Evolutionary conservation across 1,284 basidiomycete species (phyloP), one percentile per base, ranked within the genome.

Genomic region (Pholiota adiposa): DNA sequence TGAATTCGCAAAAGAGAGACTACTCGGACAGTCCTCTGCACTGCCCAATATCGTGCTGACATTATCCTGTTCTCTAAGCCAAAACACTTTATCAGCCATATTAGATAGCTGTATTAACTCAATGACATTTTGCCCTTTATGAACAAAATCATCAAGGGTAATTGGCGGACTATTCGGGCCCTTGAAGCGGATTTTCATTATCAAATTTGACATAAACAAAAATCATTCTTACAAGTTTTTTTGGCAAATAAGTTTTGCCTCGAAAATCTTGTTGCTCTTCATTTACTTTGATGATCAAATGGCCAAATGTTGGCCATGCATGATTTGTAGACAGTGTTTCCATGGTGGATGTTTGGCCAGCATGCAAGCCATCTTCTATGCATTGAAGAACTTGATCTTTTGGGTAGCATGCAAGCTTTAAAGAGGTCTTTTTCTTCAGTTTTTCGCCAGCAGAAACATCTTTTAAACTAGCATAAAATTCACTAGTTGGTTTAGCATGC

Each of bases 241-340:
- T 34, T 29, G 80, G 76, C 53, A 77, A 66, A 73, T 73, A 77
- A 4, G 66, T 72, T 49, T 50, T 56, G 7, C 41, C 59, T 67
- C 70, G 25, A 71, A 70, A 50, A 63, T 64, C 8, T 58, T 58
- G 16, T 62, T 31, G 60, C 2, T 68, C 70, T 23, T 68, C 62
- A 63, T 84, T 83, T 40, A 83, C 63, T 51, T 78, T 70, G 16
- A 86, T 67, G 21, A 85, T 71, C 23, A 86, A 71, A 51, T 76
- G 72, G 7, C 82, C 83, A 44, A 69, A 65, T 4, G 64, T 46
- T 25, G 85, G 85, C 85, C 85, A 86, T 41, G 66, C 62, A n/a
- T 77, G 75, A 59, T 70, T 58, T 7, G 81, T 67, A 9, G 65
- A 60, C 56, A 71, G 69, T 18, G 82, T 58, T 23, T 71, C 72